Evolutionary conservation across 2,329 filamentous ascomycete species (phyloP).

Genomic region (Pyrenophora tritici-repentis): DNA sequence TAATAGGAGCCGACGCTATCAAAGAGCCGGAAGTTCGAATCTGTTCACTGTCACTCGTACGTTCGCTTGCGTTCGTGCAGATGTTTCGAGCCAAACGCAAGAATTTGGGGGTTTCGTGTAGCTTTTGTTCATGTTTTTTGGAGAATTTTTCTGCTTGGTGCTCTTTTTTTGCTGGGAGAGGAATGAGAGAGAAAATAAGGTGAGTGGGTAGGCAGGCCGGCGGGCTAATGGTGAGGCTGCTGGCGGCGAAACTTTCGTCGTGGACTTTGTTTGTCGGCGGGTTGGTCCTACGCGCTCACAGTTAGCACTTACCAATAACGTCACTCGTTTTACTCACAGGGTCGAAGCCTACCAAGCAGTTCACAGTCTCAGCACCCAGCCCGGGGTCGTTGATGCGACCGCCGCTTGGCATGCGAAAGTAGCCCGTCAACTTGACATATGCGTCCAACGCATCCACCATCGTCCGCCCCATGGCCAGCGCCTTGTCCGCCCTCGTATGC

Average conservation of each 20-base stretch:
- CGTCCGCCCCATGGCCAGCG: conserved; percentile 29
- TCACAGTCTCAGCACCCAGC: conserved; percentile 36
- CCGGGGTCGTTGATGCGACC: conserved; percentile 35
- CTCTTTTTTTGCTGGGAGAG: no score
- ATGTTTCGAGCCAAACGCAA: no score
- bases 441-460: conserved; percentile 32
- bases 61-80: no score
- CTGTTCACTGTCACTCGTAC: no score
- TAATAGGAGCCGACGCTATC: no score
- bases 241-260: conserved; percentile 7
- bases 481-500: conserved; percentile 33
- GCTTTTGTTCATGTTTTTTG: no score
- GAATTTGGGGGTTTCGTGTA: no score
- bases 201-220: no score
- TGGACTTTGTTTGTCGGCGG: conserved; percentile 8
- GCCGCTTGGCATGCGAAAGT: conserved; percentile 26
- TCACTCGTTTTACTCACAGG: conserved; percentile 11
- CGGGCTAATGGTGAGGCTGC: no score
- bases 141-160: no score
- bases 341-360: conserved; percentile 37
- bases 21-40: no score
- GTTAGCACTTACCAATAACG: background rate
- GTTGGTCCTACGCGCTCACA: background rate
- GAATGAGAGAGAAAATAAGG: no score
- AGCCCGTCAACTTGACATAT: conserved; percentile 32